Evolutionary conservation across 352 stramenopile species (phyloP).

Genomic region (Pythium phragmitis): DNA sequence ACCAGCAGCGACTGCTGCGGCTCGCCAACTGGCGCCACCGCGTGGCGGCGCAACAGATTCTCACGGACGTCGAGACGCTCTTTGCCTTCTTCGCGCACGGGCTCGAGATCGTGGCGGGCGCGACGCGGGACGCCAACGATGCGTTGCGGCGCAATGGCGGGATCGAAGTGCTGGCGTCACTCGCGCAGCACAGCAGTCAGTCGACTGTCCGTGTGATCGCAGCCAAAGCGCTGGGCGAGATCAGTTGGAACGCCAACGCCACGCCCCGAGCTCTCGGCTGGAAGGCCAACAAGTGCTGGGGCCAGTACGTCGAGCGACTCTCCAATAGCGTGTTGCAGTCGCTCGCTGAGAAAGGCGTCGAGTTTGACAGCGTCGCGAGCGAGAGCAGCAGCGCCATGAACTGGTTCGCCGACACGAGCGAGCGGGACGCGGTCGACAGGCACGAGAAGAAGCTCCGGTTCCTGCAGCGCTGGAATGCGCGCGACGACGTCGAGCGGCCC

Average conservation of each 20-base stretch:
- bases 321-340: constrained; percentile 35
- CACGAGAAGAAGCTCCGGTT: constrained; percentile 60
- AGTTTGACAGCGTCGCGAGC: constrained; percentile 55
- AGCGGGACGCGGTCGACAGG: constrained; percentile 35
- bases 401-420: constrained; percentile 51
- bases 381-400: constrained; percentile 45
- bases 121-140: constrained; percentile 46
- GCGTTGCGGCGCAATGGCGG: constrained; percentile 54
- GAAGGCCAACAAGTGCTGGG: constrained; percentile 67
- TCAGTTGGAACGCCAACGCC: constrained; percentile 70
- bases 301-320: constrained; percentile 44
- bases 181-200: constrained; percentile 45
- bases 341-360: constrained; percentile 26
- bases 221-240: constrained; percentile 47
- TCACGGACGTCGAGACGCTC: constrained; percentile 64
- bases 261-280: constrained; percentile 57
- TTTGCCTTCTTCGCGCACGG: constrained; percentile 72
- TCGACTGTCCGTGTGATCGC: constrained; percentile 41
- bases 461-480: constrained; percentile 49
- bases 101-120: constrained; percentile 50
- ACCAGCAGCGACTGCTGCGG: constrained; percentile 59
- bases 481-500: constrained; percentile 39
- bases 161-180: constrained; percentile 55
- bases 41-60: constrained; percentile 56
- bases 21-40: constrained; percentile 76